Percentiles rank a stretch among this genome's conserved stretches.
Conservation (phyloP, 768 basidiomycete species). For the Rossbeevera mucosa region DNA sequence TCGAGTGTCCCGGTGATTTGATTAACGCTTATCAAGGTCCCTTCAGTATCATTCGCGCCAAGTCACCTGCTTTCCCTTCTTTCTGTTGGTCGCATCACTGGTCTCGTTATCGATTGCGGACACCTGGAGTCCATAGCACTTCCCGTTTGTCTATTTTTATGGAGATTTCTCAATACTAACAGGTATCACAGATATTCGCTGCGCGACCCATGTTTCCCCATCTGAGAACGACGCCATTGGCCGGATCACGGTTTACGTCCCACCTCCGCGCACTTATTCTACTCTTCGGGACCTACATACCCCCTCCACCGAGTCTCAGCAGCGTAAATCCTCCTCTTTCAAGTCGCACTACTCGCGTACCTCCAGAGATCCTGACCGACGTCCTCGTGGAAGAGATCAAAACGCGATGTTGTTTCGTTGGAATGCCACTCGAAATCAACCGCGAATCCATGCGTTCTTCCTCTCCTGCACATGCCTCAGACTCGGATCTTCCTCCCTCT, state of each 20-base stretch:
- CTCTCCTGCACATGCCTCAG: slow-evolving; percentile 30
- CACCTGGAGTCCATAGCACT: slow-evolving; percentile 85
- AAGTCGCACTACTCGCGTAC: slow-evolving; percentile 62
- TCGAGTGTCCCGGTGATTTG: neutral
- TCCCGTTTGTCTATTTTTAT: slow-evolving; percentile 52
- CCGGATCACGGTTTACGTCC: slow-evolving; percentile 74
- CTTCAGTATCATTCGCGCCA: slow-evolving; percentile 89
- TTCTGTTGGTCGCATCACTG: slow-evolving; percentile 84
- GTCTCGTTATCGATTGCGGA: slow-evolving; percentile 90
- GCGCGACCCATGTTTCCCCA: slow-evolving; percentile 83
- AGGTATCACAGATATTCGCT: slow-evolving; percentile 72
- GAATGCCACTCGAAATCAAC: slow-evolving; percentile 46
- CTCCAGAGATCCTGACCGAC: slow-evolving; percentile 76
- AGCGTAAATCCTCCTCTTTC: slow-evolving; percentile 59
- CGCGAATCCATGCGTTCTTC: slow-evolving; percentile 31
- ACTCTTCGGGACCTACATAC: slow-evolving; percentile 80
- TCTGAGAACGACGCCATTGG: slow-evolving; percentile 79
- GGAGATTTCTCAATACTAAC: neutral
- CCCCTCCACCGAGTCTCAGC: slow-evolving; percentile 70
- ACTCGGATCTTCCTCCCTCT: slow-evolving; percentile 39
- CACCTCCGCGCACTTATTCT: slow-evolving; percentile 80
- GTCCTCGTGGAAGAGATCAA: slow-evolving; percentile 86
- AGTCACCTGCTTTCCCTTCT: slow-evolving; percentile 83
- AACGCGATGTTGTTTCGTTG: slow-evolving; percentile 86
- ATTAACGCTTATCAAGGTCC: slow-evolving; percentile 53